A percentile compares a stretch with the other conserved stretches of the same genome.
Evolutionary conservation across 306 rosid species (phyloP).

Genomic region (Quercus rubra): DNA sequence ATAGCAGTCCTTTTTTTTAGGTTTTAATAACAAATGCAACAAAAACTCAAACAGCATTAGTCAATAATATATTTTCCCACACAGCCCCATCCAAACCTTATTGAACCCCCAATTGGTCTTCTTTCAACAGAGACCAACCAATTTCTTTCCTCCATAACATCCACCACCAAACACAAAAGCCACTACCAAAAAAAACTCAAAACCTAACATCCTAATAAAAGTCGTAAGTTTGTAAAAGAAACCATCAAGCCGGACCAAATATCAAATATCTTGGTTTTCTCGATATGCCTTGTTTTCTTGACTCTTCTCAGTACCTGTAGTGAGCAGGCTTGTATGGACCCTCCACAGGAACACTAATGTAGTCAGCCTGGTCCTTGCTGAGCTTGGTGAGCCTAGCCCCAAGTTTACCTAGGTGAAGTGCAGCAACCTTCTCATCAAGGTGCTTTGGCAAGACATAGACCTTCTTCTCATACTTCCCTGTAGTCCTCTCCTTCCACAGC

Average conservation of each 20-base stretch:
- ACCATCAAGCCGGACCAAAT: neutral
- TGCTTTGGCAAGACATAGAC: constrained; percentile 92
- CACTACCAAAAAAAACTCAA: constrained; percentile 17
- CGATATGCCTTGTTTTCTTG: neutral
- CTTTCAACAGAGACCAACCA: constrained; percentile 27
- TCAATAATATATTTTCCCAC: constrained; percentile 15
- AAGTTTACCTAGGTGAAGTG: constrained; percentile 91
- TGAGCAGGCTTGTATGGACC: constrained; percentile 96
- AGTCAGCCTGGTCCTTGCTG: constrained; percentile 80
- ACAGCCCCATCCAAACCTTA: constrained; percentile 36
- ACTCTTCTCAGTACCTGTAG: constrained; percentile 71
- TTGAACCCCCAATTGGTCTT: constrained; percentile 43
- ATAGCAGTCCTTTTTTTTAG: neutral
- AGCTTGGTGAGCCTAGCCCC: constrained; percentile 94
- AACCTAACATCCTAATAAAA: constrained; percentile 23
- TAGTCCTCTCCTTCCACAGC: constrained; percentile 77
- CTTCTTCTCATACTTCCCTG: constrained; percentile 85
- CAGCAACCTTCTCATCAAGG: constrained; percentile 96
- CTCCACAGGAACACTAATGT: constrained; percentile 79
- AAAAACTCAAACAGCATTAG: neutral
- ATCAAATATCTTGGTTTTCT: neutral
- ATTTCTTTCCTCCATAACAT: neutral
- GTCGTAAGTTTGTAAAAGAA: neutral
- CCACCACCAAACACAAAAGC: constrained; percentile 20
- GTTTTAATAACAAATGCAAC: constrained; percentile 10